Percentiles rank a stretch among this genome's conserved stretches.
phyloP scores from a whole-genome alignment of 352 stramenopile species.

The Phytophthora kernoviae region DNA sequence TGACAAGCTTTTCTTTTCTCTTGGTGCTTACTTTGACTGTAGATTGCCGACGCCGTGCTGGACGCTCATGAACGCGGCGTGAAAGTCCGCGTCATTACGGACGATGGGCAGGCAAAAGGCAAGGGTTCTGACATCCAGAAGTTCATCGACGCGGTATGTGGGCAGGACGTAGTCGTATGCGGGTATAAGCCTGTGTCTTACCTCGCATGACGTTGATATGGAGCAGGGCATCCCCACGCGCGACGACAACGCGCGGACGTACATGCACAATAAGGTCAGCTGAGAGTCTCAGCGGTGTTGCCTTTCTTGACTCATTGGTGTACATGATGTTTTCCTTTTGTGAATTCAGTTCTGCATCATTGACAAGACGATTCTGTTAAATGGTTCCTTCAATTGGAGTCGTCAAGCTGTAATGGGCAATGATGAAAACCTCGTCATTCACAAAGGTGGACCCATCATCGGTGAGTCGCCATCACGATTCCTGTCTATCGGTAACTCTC shows the following conservation, averaged over 20 bases:
- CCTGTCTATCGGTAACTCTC: neutral
- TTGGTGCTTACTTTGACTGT: too few relatives aligned
- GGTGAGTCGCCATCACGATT: slow-evolving; percentile 24
- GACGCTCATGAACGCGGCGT: slow-evolving; percentile 58
- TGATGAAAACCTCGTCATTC: slow-evolving; percentile 67
- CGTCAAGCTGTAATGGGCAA: slow-evolving; percentile 69
- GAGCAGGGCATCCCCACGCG: slow-evolving; percentile 61
- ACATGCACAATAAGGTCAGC: slow-evolving; percentile 77
- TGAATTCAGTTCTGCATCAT: slow-evolving; percentile 68
- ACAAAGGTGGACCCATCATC: slow-evolving; percentile 55
- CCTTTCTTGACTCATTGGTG: neutral
- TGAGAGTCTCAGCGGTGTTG: slow-evolving; percentile 1
- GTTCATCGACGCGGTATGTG: slow-evolving; percentile 67
- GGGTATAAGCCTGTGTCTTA: neutral
- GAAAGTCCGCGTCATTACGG: slow-evolving; percentile 64
- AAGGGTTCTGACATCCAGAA: slow-evolving; percentile 74
- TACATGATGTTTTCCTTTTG: slow-evolving; percentile 3
- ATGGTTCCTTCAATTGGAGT: slow-evolving; percentile 83
- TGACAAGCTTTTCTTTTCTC: slow-evolving; percentile 3
- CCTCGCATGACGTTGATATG: slow-evolving; percentile 7
- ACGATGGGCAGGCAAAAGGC: slow-evolving; percentile 63
- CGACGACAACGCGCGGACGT: slow-evolving; percentile 60
- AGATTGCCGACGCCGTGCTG: slow-evolving; percentile 69
- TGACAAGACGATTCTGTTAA: slow-evolving; percentile 61
- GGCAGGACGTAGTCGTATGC: neutral